Evolutionary conservation across 73 alveolate genomes (phyloP), one percentile per base, ranked within the genome.

Genomic region (Paramecium primaurelia): DNA sequence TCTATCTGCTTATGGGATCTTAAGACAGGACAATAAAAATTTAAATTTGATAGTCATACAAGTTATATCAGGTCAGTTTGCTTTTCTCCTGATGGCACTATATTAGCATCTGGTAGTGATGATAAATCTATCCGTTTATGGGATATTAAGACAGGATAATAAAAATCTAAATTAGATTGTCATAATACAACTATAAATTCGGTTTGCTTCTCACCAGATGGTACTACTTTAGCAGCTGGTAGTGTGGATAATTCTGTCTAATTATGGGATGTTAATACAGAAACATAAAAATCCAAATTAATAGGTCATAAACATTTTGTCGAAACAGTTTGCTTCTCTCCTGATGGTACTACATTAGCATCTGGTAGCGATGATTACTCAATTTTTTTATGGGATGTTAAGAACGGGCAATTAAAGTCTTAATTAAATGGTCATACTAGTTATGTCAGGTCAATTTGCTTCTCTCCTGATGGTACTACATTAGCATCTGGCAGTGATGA

Each of bases 131-230:
- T 99, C 44, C 42, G 98, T 40, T 40, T 98, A 38, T 99, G 99
- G 99, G 99, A 99, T 92, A 94, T 99, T 90, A 86, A 93, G 84
- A 98, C 99, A 5, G 99, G 97, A 94, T 93, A 98, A 60, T 99
- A 99, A 28, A 86, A 83, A 84, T 92, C 92, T 88, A 95, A 98
- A 32, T 86, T 96, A 30, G 92, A 92, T 42, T 99, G 99, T 47
- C 99, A 95, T 95, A 93, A 71, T 68, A 92, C 95, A 44, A 38
- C 47, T 38, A 38, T 38, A 1, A 7, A 38, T 38, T 38, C 47
- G 7, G 47, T 38, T 38, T 38, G 12, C 11, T 38, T 38, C 11
- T 38, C 47, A 0, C 47, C 47, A 4, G 47, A 38, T 38, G 47
- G 47, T 38, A 6, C 12, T 38, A 38, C 9, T 1, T 7, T 38